Base-by-base conservation (phyloP, 257 asterid genomes). In the Penstemon eatonii region DNA sequence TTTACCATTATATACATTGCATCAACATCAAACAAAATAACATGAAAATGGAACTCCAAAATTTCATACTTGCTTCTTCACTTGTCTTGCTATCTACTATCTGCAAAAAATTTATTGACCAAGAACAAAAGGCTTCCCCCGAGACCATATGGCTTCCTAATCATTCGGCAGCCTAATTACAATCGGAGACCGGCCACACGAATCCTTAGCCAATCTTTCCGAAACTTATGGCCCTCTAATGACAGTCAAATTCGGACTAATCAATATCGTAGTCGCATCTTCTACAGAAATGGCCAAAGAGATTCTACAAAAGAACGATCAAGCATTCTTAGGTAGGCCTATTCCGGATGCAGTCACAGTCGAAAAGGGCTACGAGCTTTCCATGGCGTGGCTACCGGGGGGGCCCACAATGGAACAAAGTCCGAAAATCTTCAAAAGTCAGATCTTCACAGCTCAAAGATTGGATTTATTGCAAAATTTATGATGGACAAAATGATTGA, bases 71-170 rank as follows among this genome's bases (percentile, higher is more conserved):
- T 25, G 54, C 47, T 19, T 39, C 47, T 19, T 39, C 73, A 33
- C 59, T 58, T 66, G 42, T 69, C 3, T 13, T 58, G 9, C 13
- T 69, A 58, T 69, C 65, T 15, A 56, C 56, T 37, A 65, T 56
- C 7, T 46, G 39, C 47, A 9, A 18, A 1, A 12, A 18, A 3
- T 10, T 12, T 55, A 56, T 61, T 42, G 12, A 40, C 42, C 43
- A 69, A 5, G 43, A 72, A 63, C 50, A 79, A 68, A 10, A 79
- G 47, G 13, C 80, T 72, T 50, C 84, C 84, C 7, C 81, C 84
- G 1, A 75, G 80, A 45, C 80, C 83, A 5, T 62, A 4, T 10
- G 78, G 81, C 63, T 45, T 72, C 56, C 84, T 81, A 8, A 49
- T 80, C 7, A 50, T 80, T 80, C 4, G 81, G 81, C 2, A 76